A percentile compares a stretch with the other conserved stretches of the same genome.
These are phyloP conservation scores for Stemphylium beticola DNA, from an alignment of 2,329 filamentous ascomycete genomes.

Conservation along the genomic window DNA sequence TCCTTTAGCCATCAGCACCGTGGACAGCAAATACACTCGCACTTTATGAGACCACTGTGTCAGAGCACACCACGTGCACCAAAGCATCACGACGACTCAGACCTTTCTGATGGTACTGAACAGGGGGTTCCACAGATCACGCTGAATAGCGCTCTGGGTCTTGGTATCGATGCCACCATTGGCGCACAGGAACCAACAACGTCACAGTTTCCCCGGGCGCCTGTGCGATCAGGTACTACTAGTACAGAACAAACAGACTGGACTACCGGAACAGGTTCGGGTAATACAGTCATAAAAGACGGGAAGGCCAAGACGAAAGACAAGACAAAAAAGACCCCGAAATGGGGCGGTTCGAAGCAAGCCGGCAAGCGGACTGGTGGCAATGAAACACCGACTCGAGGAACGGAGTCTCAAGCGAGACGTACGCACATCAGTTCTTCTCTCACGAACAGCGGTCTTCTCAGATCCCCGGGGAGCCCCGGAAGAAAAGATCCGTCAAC, in stretches of 20 bases:
- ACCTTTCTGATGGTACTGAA: slow-evolving; percentile 42
- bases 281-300: slow-evolving; percentile 29
- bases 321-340: slow-evolving; percentile 39
- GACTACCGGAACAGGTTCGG: slow-evolving; percentile 33
- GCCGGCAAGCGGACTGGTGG: slow-evolving; percentile 34
- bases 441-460: slow-evolving; percentile 32
- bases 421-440: slow-evolving; percentile 31
- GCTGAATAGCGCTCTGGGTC: slow-evolving; percentile 30
- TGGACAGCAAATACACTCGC: slow-evolving; percentile 63
- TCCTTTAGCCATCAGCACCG: slow-evolving; percentile 68
- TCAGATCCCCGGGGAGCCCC: slow-evolving; percentile 45
- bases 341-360: slow-evolving; percentile 36
- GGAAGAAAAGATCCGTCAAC: slow-evolving; percentile 43
- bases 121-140: slow-evolving; percentile 38
- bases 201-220: slow-evolving; percentile 29
- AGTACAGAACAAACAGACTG: slow-evolving; percentile 44
- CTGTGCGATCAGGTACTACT: slow-evolving; percentile 37
- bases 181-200: slow-evolving; percentile 27
- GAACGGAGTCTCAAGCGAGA: slow-evolving; percentile 28
- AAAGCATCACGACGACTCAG: slow-evolving; percentile 40
- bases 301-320: slow-evolving; percentile 39
- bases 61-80: slow-evolving; percentile 54
- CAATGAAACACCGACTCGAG: slow-evolving; percentile 38
- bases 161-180: slow-evolving; percentile 33
- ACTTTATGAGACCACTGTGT: slow-evolving; percentile 67